Conservation (phyloP, 352 stramenopile genomes). For the Phytophthora pinifolia region DNA sequence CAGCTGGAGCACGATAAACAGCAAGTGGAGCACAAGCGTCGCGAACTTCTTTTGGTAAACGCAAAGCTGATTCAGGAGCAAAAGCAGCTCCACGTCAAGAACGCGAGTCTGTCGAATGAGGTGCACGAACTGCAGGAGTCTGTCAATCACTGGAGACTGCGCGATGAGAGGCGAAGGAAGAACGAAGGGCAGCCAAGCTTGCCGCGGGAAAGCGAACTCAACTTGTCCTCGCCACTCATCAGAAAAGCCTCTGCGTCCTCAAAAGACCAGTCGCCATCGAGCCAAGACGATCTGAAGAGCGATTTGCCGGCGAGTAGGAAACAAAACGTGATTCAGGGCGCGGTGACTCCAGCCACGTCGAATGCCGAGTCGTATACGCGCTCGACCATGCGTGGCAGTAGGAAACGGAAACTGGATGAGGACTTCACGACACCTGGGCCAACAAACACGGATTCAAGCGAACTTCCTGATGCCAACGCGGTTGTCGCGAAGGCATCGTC, state of each 20-base stretch:
- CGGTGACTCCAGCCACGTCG: no score
- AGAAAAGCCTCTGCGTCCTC: background rate
- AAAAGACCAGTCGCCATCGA: background rate
- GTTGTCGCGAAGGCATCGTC: constrained; percentile 10
- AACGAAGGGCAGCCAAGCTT: constrained; percentile 19
- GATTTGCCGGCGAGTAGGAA: no score
- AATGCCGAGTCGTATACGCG: background rate
- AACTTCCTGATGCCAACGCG: constrained; percentile 10
- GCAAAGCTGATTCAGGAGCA: constrained; percentile 69
- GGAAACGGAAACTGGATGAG: constrained; percentile 9
- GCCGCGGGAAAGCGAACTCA: background rate
- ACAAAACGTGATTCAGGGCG: no score
- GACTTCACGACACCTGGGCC: background rate
- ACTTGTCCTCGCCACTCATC: background rate
- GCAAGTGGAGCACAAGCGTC: constrained; percentile 49
- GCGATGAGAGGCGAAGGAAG: constrained; percentile 50
- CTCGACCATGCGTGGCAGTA: background rate
- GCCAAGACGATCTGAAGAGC: background rate
- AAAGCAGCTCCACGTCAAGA: constrained; percentile 52
- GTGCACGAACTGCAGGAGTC: constrained; percentile 51
- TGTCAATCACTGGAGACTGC: constrained; percentile 49
- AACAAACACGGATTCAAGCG: background rate
- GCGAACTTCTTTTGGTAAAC: constrained; percentile 67
- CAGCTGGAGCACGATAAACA: constrained; percentile 49
- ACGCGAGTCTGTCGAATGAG: constrained; percentile 23